A percentile compares a stretch with the other conserved stretches of the same genome.
Conservation (phyloP, 768 basidiomycete genomes). For the Boletales sp. region DNA sequence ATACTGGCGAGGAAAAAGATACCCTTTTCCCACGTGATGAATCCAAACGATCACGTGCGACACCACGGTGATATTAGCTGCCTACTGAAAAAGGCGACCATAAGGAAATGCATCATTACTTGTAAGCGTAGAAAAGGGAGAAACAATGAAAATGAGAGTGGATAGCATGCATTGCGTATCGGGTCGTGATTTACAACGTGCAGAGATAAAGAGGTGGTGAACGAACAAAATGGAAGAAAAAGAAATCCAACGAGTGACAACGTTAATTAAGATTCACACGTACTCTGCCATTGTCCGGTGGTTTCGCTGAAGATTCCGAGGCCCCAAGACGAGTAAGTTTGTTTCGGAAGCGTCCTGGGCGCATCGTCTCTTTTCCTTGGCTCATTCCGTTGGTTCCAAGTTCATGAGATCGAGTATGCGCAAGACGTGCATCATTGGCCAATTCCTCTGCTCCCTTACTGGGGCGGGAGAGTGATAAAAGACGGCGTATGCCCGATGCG, state of each 20-base stretch:
- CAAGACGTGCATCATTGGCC: slow-evolving; percentile 21
- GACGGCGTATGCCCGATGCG: slow-evolving; percentile 30
- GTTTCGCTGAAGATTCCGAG: slow-evolving; percentile 26
- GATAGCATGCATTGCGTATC: slow-evolving; percentile 22
- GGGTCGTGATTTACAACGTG: slow-evolving; percentile 25
- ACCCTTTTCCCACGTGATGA: slow-evolving; percentile 23
- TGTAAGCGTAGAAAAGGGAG: slow-evolving; percentile 3
- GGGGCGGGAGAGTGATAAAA: slow-evolving; percentile 31
- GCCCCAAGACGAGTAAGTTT: slow-evolving; percentile 26
- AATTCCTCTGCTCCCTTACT: slow-evolving; percentile 30
- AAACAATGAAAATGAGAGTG: slow-evolving; percentile 11
- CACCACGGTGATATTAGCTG: too few relatives aligned
- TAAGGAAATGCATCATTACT: too few relatives aligned
- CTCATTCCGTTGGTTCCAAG: slow-evolving; percentile 12
- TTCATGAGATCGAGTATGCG: slow-evolving; percentile 27
- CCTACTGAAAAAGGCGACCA: too few relatives aligned
- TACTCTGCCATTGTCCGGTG: slow-evolving; percentile 33
- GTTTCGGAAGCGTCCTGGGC: slow-evolving; percentile 28
- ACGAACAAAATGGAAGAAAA: neutral
- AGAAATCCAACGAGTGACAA: slow-evolving; percentile 16
- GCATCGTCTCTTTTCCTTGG: slow-evolving; percentile 20
- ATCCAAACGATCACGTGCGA: slow-evolving; percentile 19
- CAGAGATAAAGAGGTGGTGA: slow-evolving; percentile 12
- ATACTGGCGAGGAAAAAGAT: slow-evolving; percentile 2
- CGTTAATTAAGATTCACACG: slow-evolving; percentile 34